Conservation (phyloP, 139 green algal genomes). For the Spirogloea muscicola region DNA sequence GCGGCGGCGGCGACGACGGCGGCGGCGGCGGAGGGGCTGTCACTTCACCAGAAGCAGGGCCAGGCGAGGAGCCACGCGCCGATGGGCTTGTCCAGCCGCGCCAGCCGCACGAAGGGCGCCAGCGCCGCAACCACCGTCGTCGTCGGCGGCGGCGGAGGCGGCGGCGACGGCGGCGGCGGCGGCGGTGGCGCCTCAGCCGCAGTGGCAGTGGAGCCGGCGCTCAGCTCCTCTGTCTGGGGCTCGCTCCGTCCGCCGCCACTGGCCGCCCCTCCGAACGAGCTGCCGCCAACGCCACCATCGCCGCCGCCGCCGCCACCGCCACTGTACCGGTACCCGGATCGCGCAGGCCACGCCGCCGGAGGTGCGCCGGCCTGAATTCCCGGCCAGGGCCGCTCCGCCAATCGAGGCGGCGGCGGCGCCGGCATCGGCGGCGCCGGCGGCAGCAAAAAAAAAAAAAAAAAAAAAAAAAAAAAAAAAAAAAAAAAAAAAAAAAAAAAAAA, state of each 20-base stretch:
- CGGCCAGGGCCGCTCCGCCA: no score
- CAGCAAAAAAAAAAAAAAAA: no score
- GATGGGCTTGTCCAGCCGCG: slow-evolving; percentile 85
- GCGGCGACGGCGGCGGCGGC: not conserved
- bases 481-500: no score
- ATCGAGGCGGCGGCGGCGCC: no score
- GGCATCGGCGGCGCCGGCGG: no score
- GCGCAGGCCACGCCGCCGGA: not conserved
- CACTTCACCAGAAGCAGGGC: slow-evolving; percentile 79
- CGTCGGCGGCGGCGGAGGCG: not conserved
- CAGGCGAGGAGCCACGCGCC: slow-evolving; percentile 85
- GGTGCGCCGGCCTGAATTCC: no score
- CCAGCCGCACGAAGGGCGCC: slow-evolving; percentile 75
- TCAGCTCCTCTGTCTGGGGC: not conserved
- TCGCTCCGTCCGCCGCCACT: not conserved
- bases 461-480: no score
- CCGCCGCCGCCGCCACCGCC: no score
- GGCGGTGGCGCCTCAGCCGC: not conserved
- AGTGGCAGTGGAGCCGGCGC: not conserved
- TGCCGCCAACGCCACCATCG: not conserved
- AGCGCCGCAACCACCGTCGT: not conserved
- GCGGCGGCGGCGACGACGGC: no score
- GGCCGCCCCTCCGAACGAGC: not conserved
- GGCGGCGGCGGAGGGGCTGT: not conserved
- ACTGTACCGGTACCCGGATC: no score